Conservation (phyloP, 495 filamentous ascomycete genomes). For the Cryomyces minteri region DNA sequence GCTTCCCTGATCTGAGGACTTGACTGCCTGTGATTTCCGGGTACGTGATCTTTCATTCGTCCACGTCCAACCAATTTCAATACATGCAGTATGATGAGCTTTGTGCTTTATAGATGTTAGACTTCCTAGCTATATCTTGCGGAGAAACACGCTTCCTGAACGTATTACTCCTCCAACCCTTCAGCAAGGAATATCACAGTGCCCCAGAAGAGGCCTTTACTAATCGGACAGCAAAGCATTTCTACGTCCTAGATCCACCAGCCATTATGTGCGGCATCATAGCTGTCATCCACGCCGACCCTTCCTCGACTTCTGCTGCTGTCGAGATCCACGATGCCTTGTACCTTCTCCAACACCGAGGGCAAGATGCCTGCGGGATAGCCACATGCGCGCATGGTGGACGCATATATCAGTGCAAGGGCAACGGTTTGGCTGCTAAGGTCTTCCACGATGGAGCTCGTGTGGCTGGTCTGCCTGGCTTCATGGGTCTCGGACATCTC, state of each 20-base stretch:
- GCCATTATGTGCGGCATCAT: constrained; percentile 72
- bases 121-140: constrained; percentile 20
- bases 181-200: background rate
- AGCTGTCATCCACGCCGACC: constrained; percentile 58
- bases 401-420: constrained; percentile 77
- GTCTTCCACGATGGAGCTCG: constrained; percentile 68
- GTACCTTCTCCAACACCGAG: constrained; percentile 71
- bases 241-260: background rate
- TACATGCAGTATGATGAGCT: constrained; percentile 12
- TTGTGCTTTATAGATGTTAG: constrained; percentile 21
- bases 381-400: constrained; percentile 61
- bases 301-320: constrained; percentile 40
- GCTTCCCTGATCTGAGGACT: too few relatives aligned
- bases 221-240: background rate
- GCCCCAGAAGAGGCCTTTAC: background rate
- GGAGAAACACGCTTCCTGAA: constrained; percentile 9
- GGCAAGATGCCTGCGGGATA: constrained; percentile 87
- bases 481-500: constrained; percentile 79
- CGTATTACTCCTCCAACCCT: background rate
- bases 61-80: background rate
- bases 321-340: constrained; percentile 77
- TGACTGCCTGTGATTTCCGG: too few relatives aligned
- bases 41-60: too few relatives aligned
- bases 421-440: constrained; percentile 79
- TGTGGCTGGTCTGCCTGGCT: constrained; percentile 63